These are phyloP conservation scores for Aspergillus sp. DNA, from an alignment of 2,329 filamentous ascomycete genomes.

Conservation along the genomic window DNA sequence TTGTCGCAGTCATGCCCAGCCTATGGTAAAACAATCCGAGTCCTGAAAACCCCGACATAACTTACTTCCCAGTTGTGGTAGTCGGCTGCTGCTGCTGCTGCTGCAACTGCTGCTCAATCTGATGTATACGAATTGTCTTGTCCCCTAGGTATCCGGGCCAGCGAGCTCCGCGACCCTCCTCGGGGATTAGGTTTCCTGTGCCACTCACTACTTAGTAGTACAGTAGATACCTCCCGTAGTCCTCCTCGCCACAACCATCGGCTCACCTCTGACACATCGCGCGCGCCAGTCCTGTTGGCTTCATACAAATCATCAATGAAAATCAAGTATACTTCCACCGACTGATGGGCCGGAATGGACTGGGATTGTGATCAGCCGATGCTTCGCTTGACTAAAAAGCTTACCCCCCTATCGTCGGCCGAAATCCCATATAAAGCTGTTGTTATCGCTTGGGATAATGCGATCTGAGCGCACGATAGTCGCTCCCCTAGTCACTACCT, in stretches of 20 bases:
- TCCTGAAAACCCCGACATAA: background rate
- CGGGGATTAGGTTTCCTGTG: background rate
- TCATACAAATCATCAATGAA: no score
- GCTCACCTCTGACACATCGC: no score
- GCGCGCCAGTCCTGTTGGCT: no score
- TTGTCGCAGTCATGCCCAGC: background rate
- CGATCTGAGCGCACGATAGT: slow-evolving; percentile 4
- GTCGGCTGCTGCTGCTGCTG: background rate
- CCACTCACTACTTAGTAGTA: no score
- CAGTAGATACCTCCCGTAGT: no score
- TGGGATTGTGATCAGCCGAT: background rate
- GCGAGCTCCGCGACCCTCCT: background rate
- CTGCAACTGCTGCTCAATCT: background rate
- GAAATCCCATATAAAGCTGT: background rate
- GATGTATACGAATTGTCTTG: background rate
- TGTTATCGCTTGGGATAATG: background rate
- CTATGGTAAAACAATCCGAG: slow-evolving; percentile 6
- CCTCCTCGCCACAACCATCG: no score
- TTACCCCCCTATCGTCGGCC: background rate
- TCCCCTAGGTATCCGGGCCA: background rate
- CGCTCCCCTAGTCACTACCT: slow-evolving; percentile 4
- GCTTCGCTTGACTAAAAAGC: background rate
- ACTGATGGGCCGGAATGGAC: background rate
- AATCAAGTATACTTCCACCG: background rate
- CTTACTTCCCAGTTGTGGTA: no score